Percentiles rank a stretch among this genome's conserved stretches.
These are phyloP conservation scores for Retiboletus flavoniger DNA, from an alignment of 1,284 basidiomycete genomes.

Conservation along the genomic window DNA sequence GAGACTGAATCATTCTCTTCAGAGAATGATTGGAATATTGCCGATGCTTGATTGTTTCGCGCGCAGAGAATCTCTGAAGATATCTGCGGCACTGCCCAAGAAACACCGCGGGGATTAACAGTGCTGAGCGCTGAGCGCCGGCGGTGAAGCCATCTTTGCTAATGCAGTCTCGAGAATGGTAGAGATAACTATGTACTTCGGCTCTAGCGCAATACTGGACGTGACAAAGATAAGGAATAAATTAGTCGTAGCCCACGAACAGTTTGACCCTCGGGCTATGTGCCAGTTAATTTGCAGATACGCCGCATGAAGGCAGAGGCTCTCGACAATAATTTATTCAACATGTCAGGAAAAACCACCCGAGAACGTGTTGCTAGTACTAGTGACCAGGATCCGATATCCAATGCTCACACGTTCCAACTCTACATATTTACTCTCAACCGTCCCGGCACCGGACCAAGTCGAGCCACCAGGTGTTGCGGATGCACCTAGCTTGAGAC, in stretches of 20 bases:
- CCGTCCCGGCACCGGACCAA: slow-evolving; percentile 6
- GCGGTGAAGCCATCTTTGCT: not conserved
- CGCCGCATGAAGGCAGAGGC: slow-evolving; percentile 21
- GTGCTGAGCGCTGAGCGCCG: slow-evolving; percentile 25
- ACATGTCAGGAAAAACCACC: too few relatives aligned
- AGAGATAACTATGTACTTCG: slow-evolving; percentile 18
- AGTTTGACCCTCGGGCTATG: slow-evolving; percentile 20
- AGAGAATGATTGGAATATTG: slow-evolving; percentile 2
- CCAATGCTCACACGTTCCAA: too few relatives aligned
- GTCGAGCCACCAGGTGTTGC: slow-evolving; percentile 9
- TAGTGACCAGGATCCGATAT: too few relatives aligned
- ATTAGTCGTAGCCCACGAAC: slow-evolving; percentile 12
- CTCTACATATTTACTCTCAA: slow-evolving; percentile 10
- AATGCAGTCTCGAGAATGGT: slow-evolving; percentile 20
- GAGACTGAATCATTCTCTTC: too few relatives aligned
- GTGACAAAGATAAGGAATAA: slow-evolving; percentile 31
- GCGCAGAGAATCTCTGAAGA: slow-evolving; percentile 17
- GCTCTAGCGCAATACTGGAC: slow-evolving; percentile 24
- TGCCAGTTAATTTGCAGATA: slow-evolving; percentile 29
- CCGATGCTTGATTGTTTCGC: slow-evolving; percentile 5
- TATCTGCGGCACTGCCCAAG: slow-evolving; percentile 17
- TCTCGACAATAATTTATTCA: too few relatives aligned
- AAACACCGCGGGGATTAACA: slow-evolving; percentile 20
- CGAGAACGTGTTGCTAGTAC: not conserved
- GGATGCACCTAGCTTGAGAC: not conserved